phyloP scores from a whole-genome alignment of 1,284 basidiomycete species.

The Tylopilus sp. region DNA sequence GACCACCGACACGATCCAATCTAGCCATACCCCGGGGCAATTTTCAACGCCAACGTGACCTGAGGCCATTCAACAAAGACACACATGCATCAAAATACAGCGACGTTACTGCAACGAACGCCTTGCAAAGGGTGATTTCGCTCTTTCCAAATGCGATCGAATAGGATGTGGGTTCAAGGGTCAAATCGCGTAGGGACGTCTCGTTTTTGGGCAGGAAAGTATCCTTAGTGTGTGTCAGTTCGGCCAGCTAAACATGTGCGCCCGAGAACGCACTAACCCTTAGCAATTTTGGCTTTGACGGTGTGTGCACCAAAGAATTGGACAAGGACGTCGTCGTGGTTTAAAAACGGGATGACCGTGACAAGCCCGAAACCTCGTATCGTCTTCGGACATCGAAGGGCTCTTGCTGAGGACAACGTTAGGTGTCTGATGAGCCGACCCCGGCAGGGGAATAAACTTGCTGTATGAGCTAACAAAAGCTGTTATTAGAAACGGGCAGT shows the following conservation, averaged over 20 bases:
- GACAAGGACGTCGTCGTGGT: constrained; percentile 80
- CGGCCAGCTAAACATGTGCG: background rate
- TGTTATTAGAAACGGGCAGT: constrained; percentile 18
- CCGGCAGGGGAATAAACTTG: constrained; percentile 68
- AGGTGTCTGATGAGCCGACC: constrained; percentile 63
- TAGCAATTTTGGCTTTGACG: constrained; percentile 90
- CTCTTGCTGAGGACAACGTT: constrained; percentile 75
- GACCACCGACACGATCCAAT: constrained; percentile 75
- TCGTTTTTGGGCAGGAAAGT: constrained; percentile 68
- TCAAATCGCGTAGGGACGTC: no score
- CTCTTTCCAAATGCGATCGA: no score
- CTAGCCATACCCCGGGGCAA: constrained; percentile 76
- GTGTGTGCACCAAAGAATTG: constrained; percentile 95
- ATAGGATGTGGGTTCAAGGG: constrained; percentile 71
- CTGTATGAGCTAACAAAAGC: constrained; percentile 59
- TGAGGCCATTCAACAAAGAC: constrained; percentile 37
- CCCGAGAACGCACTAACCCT: constrained; percentile 79
- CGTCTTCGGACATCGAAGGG: constrained; percentile 80
- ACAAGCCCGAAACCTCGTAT: constrained; percentile 83
- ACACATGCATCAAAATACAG: constrained; percentile 3
- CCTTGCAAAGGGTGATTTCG: constrained; percentile 84
- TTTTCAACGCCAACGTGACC: constrained; percentile 82
- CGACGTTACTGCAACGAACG: constrained; percentile 80
- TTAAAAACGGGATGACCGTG: constrained; percentile 77
- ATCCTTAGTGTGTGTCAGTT: constrained; percentile 57